A percentile compares a stretch with the other conserved stretches of the same genome.
phyloP scores from a whole-genome alignment of 2,329 filamentous ascomycete genomes.

The Emmonsiellopsis sp. region DNA sequence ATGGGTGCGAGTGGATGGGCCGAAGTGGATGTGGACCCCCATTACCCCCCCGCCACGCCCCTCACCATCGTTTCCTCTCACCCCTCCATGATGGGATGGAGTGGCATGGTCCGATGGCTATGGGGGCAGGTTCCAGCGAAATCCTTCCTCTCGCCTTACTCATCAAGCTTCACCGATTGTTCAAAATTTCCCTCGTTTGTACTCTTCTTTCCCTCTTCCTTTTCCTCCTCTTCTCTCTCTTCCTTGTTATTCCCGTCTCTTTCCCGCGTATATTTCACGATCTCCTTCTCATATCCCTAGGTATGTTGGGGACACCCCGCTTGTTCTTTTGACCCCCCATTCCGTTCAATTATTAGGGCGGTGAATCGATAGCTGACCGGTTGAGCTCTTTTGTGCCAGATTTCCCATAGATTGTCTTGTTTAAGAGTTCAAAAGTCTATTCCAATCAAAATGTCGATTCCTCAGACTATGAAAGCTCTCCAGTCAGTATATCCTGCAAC shows the following conservation, averaged over 20 bases:
- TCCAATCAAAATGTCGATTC: slow-evolving; percentile 30
- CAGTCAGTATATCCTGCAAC: slow-evolving; percentile 32
- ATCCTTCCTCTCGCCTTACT: slow-evolving; percentile 22
- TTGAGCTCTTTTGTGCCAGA: not conserved
- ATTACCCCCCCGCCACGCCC: too few species aligned
- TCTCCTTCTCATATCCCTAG: not conserved
- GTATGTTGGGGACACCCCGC: not conserved
- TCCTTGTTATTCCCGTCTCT: not conserved
- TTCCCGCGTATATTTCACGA: not conserved
- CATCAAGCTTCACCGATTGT: slow-evolving; percentile 27
- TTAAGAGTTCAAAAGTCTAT: not conserved
- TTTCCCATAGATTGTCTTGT: not conserved
- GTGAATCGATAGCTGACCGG: not conserved
- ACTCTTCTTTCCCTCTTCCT: not conserved
- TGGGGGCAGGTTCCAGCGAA: too few species aligned
- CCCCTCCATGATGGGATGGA: too few species aligned
- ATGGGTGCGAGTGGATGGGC: too few species aligned
- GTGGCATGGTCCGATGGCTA: too few species aligned
- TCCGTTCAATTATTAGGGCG: not conserved
- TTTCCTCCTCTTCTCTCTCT: not conserved
- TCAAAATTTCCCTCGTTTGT: slow-evolving; percentile 29
- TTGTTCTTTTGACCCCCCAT: not conserved
- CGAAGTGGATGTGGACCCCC: too few species aligned
- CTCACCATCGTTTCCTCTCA: too few species aligned
- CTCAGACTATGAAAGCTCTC: slow-evolving; percentile 53